These are phyloP conservation scores for Leptodontidium sp. DNA, from an alignment of 2,329 filamentous ascomycete genomes.

Conservation along the genomic window DNA sequence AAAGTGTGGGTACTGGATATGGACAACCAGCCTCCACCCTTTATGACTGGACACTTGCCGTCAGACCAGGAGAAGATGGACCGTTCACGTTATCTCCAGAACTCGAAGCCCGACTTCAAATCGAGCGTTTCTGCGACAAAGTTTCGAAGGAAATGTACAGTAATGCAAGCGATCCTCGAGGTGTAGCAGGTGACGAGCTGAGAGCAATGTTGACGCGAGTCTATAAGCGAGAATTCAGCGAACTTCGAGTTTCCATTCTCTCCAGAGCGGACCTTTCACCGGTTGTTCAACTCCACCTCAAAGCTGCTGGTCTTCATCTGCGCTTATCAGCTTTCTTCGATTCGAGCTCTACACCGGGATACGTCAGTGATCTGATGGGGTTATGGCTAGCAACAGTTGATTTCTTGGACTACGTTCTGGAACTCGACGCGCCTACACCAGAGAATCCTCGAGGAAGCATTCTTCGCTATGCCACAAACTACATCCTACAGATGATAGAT, in stretches of 20 bases:
- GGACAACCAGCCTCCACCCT: slow-evolving; percentile 81
- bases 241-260: slow-evolving; percentile 67
- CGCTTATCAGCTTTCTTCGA: slow-evolving; percentile 84
- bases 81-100: slow-evolving; percentile 67
- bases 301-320: slow-evolving; percentile 77
- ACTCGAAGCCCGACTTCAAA: slow-evolving; percentile 72
- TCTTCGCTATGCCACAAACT: slow-evolving; percentile 74
- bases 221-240: slow-evolving; percentile 70
- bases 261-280: slow-evolving; percentile 63
- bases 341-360: slow-evolving; percentile 73
- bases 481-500: slow-evolving; percentile 87
- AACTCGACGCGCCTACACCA: slow-evolving; percentile 60
- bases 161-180: slow-evolving; percentile 76
- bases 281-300: slow-evolving; percentile 71
- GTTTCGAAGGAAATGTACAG: slow-evolving; percentile 83
- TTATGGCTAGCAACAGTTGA: slow-evolving; percentile 76
- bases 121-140: slow-evolving; percentile 80
- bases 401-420: slow-evolving; percentile 68
- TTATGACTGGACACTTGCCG: slow-evolving; percentile 77
- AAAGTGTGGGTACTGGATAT: slow-evolving; percentile 83
- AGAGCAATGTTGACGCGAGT: slow-evolving; percentile 72
- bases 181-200: slow-evolving; percentile 72
- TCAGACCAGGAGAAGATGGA: slow-evolving; percentile 65
- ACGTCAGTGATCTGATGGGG: slow-evolving; percentile 77
- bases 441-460: slow-evolving; percentile 55